Evolutionary conservation across 192 early-diverging fungal genomes (phyloP).

Genomic region (Mortierella antarctica): DNA sequence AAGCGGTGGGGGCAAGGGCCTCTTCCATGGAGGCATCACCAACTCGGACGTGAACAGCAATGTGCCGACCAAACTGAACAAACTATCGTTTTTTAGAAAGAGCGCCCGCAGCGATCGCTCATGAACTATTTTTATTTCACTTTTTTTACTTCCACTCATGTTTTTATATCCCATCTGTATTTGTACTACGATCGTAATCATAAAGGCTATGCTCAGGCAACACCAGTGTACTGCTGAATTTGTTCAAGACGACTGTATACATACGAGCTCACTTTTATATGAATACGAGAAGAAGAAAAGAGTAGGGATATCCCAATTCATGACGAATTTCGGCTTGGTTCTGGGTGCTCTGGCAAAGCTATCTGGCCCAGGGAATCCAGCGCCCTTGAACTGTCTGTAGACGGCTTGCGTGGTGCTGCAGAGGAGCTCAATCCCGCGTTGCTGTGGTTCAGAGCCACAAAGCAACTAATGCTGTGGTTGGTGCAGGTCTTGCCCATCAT

Average conservation of each 20-base stretch:
- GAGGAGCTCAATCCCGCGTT: conserved; percentile 29
- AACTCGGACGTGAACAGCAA: conserved; percentile 21
- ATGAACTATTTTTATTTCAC: neutral
- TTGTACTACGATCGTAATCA: neutral
- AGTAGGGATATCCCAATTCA: no score
- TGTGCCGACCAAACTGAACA: conserved; percentile 28
- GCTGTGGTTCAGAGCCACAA: conserved; percentile 47
- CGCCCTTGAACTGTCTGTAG: neutral
- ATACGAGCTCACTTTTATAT: no score
- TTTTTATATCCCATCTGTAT: neutral
- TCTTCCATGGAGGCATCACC: conserved; percentile 35
- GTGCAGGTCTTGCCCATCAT: conserved; percentile 39
- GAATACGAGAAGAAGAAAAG: no score
- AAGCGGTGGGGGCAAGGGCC: conserved; percentile 13
- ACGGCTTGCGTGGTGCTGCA: conserved; percentile 9
- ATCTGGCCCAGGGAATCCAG: no score
- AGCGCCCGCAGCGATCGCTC: conserved; percentile 29
- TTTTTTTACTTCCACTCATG: neutral
- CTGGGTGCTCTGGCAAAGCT: no score
- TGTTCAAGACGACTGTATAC: no score
- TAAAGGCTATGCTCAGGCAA: neutral
- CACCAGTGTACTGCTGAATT: no score
- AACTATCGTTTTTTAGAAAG: conserved; percentile 47
- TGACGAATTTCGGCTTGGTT: no score
- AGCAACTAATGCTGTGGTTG: conserved; percentile 50